Base-by-base conservation (phyloP, 805 yeast species). In the Teunomyces pallodes region DNA sequence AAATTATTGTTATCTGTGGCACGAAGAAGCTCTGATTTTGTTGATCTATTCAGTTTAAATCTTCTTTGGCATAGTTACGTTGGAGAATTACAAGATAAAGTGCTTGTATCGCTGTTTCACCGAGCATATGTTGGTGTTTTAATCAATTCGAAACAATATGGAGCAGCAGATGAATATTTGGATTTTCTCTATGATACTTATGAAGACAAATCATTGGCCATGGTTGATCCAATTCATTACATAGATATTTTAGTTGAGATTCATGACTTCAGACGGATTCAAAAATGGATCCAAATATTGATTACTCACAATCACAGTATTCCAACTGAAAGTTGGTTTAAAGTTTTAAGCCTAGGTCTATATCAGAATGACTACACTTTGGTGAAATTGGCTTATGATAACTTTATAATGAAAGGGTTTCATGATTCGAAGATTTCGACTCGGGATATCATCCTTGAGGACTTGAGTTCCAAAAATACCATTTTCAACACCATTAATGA, bases 331-430 rank as follows among this genome's bases (percentile, higher is more conserved):
- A 29, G 45, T 3, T 72, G 74, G 72, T 30, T 58, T 6, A 42
- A 46, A 9, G 50, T 55, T 24, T 52, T 72, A 24, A 51, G 58
- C 20, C 20, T 59, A 1, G 74, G 64, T 0, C 50, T 70, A 16
- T 30, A 50, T 7, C 31, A 44, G 8, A 61, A 62, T 47, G 55
- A 70, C 48, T 69, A 67, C 52, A 46, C 44, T 2, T 46, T 70
- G 33, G 67, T 65, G 4, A 61, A 59, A 35, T 29, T 55, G 9
- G 52, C 69, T 1, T 70, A 70, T 50, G 61, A 57, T 12, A 53
- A 56, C 16, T 63, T 54, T 46, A 55, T 72, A 38, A 66, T 68
- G 74, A 52, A 51, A 13, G 69, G 59, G 2, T 56, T 61, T 27
- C 50, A 54, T n/a, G 47, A 56, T 16, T 54, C 54, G 0, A 46